Conservation (phyloP, 129 eudicot genomes). For the Flaveria ramosissima region DNA sequence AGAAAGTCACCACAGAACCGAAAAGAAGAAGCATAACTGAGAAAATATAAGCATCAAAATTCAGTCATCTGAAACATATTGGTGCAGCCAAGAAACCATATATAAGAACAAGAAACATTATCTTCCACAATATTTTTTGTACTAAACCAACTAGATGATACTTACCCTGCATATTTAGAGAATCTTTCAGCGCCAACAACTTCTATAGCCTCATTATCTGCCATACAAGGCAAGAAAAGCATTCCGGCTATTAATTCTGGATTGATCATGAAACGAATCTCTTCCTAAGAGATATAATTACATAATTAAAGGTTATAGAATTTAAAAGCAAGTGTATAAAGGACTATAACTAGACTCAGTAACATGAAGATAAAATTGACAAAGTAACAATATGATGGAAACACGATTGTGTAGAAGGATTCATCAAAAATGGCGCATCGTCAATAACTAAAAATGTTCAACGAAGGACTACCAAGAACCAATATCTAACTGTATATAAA, state of each 20-base stretch:
- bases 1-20: conserved; percentile 63
- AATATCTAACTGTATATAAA: not conserved
- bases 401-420: conserved; percentile 8
- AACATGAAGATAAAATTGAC: conserved; percentile 24
- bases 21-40: conserved; percentile 83
- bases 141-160: conserved; percentile 19
- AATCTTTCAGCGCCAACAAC: conserved; percentile 84
- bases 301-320: conserved; percentile 1
- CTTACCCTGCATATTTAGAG: conserved; percentile 81
- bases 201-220: conserved; percentile 92
- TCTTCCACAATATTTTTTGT: not conserved
- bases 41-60: conserved; percentile 5
- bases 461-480: conserved; percentile 3
- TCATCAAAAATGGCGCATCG: not conserved
- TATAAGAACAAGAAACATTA: conserved; percentile 2
- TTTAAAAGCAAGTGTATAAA: not conserved
- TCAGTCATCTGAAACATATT: not conserved
- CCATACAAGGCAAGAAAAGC: conserved; percentile 93
- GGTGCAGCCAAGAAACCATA: conserved; percentile 4
- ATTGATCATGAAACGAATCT: conserved; percentile 94
- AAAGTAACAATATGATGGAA: not conserved
- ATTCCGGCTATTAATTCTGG: conserved; percentile 90
- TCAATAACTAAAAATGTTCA: not conserved
- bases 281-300: conserved; percentile 56
- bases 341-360: conserved; percentile 10